These are phyloP conservation scores for Kodamaea leandrae DNA, from an alignment of 805 yeast genomes.

Conservation along the genomic window DNA sequence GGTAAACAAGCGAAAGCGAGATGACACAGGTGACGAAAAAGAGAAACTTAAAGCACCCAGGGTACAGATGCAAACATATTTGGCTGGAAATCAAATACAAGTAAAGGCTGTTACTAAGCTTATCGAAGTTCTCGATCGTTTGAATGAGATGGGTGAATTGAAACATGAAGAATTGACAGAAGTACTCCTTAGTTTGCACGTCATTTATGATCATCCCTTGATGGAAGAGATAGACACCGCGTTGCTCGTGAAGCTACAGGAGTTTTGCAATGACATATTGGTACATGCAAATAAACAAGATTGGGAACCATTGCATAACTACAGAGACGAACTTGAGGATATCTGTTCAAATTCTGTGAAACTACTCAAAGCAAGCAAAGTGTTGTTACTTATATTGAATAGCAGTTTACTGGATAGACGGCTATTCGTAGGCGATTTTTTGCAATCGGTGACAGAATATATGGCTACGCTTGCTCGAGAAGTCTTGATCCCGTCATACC, in stretches of 20 bases:
- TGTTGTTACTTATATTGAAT: slow-evolving; percentile 36
- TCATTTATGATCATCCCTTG: slow-evolving; percentile 21
- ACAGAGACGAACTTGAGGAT: neutral
- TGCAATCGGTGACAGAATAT: slow-evolving; percentile 41
- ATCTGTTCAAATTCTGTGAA: slow-evolving; percentile 1
- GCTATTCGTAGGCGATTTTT: slow-evolving; percentile 45
- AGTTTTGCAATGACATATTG: slow-evolving; percentile 27
- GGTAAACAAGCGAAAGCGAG: neutral
- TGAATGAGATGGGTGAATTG: slow-evolving; percentile 1
- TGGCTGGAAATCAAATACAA: slow-evolving; percentile 5
- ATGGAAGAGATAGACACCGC: slow-evolving; percentile 16
- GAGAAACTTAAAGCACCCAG: slow-evolving; percentile 1
- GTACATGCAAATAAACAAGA: slow-evolving; percentile 12
- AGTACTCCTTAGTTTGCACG: slow-evolving; percentile 24
- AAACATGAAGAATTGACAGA: slow-evolving; percentile 7
- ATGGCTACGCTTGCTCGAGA: slow-evolving; percentile 33
- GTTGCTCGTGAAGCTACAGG: slow-evolving; percentile 21
- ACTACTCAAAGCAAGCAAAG: neutral
- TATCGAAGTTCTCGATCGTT: slow-evolving; percentile 2
- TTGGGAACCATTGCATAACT: slow-evolving; percentile 1
- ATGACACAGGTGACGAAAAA: neutral
- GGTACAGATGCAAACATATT: slow-evolving; percentile 10
- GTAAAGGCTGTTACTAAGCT: too few species aligned
- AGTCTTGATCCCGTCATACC: slow-evolving; percentile 17
- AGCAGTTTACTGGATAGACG: slow-evolving; percentile 41